Evolutionary conservation across 805 yeast genomes (phyloP), one percentile per base, ranked within the genome.

Genomic region (Pichia nanzhaoensis): DNA sequence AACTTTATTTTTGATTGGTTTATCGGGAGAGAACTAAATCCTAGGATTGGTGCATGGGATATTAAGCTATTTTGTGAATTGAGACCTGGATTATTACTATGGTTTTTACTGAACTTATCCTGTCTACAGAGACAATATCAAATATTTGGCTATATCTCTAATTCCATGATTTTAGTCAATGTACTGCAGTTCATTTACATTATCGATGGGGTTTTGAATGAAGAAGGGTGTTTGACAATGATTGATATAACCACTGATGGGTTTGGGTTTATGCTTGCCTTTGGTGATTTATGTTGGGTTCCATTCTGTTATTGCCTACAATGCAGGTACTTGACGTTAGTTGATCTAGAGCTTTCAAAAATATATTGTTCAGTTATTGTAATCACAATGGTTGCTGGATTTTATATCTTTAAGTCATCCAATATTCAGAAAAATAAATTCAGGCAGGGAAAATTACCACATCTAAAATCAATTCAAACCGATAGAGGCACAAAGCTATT

Each of bases 201-300:
- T 16, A 69, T 90, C 57, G 99, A 93, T 60, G 96, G 97, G 40
- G 95, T 91, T 0, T 68, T 87, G 53, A 88, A 89, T 62, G 98
- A 93, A 63, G 86, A 80, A 57, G 97, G 97, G 5, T 76, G 82
- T 12, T 69, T 93, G 48, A 80, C 93, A 6, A 93, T 93, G 97
- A 91, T 93, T 75, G 99, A 93, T 63, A 80, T 90, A 41, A 84
- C 95, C 6, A 86, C 96, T 10, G 99, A 93, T 66, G 99, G 99
- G 0, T 88, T 93, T 61, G 99, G 99, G 1, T 90, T 82, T 66
- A 93, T 93, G 99, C 71, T 93, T 43, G 80, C 89, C 3, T 90
- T 91, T 68, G 99, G 99, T 24, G 99, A 93, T 61, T 72, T 93
- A 56, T 80, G 93, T 2, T 75, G 93, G 70, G 88, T 93, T 19